Conservation (phyloP, 805 yeast species). For the Candida nemodendra region DNA sequence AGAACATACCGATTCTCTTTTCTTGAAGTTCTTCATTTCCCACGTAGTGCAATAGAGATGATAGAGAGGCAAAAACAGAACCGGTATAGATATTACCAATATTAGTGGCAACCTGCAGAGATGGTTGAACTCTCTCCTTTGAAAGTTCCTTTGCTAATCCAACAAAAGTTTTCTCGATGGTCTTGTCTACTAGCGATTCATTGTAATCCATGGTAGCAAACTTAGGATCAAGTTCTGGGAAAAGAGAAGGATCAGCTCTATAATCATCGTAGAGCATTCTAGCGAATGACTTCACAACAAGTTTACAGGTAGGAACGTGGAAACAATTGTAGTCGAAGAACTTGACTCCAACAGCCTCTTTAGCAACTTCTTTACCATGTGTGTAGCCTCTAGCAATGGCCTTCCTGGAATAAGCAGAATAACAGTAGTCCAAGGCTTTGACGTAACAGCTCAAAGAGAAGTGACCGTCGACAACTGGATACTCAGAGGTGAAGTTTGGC, state of each 20-base stretch:
- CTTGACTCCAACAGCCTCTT: slow-evolving; percentile 63
- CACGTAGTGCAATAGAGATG: slow-evolving; percentile 75
- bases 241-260: slow-evolving; percentile 62
- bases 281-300: slow-evolving; percentile 89
- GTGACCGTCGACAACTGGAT: slow-evolving; percentile 97
- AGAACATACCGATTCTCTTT: slow-evolving; percentile 88
- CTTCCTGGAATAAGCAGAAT: slow-evolving; percentile 77
- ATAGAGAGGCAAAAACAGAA: slow-evolving; percentile 81
- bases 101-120: slow-evolving; percentile 86
- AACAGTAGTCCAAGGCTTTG: slow-evolving; percentile 86
- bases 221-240: slow-evolving; percentile 53
- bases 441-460: slow-evolving; percentile 92
- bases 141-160: slow-evolving; percentile 68
- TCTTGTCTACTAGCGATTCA: slow-evolving; percentile 73
- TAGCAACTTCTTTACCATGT: slow-evolving; percentile 41
- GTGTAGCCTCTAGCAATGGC: slow-evolving; percentile 52
- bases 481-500: slow-evolving; percentile 94
- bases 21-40: slow-evolving; percentile 72
- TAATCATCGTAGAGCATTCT: slow-evolving; percentile 89
- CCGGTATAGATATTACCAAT: slow-evolving; percentile 99
- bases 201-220: slow-evolving; percentile 65
- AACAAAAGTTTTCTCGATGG: slow-evolving; percentile 82
- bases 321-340: slow-evolving; percentile 90
- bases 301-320: slow-evolving; percentile 98
- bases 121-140: slow-evolving; percentile 71